Conservation (phyloP, 2,329 filamentous ascomycete species). For the Bipolaris victoriae region DNA sequence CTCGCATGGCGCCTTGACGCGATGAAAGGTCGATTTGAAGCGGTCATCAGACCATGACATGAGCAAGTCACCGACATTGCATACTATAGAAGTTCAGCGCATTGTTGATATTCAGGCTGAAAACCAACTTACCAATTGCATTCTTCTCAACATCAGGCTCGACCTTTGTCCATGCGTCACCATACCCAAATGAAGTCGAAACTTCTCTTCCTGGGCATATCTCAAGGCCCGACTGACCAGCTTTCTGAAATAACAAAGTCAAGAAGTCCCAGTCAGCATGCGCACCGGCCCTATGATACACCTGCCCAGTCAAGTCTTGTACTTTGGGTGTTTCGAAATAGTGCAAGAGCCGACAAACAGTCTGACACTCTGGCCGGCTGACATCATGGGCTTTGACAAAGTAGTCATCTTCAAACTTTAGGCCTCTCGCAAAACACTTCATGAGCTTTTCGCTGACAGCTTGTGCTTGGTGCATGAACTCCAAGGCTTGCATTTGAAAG, state of each 20-base stretch:
- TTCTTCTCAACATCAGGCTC: slow-evolving; percentile 39
- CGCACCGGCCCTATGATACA: slow-evolving; percentile 65
- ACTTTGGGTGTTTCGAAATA: slow-evolving; percentile 55
- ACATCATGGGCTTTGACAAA: slow-evolving; percentile 63
- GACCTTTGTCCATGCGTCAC: slow-evolving; percentile 69
- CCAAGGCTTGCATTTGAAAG: slow-evolving; percentile 54
- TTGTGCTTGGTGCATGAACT: slow-evolving; percentile 64
- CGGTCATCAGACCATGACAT: slow-evolving; percentile 72
- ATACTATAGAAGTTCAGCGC: slow-evolving; percentile 57
- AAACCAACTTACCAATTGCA: slow-evolving; percentile 23
- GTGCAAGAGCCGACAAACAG: slow-evolving; percentile 62
- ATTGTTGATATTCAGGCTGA: too few species aligned
- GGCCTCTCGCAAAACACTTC: slow-evolving; percentile 63
- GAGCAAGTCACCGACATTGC: slow-evolving; percentile 70
- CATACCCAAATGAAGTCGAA: slow-evolving; percentile 64
- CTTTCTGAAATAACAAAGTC: slow-evolving; percentile 67
- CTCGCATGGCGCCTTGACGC: slow-evolving; percentile 66
- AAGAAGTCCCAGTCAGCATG: slow-evolving; percentile 70
- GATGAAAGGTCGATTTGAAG: slow-evolving; percentile 70
- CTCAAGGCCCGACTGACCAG: slow-evolving; percentile 66
- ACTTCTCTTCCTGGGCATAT: slow-evolving; percentile 69
- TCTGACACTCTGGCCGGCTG: slow-evolving; percentile 56
- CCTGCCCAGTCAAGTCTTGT: slow-evolving; percentile 44
- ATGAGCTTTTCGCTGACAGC: slow-evolving; percentile 62
- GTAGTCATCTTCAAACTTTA: slow-evolving; percentile 63